These are phyloP conservation scores for Xylariaceae sp. DNA, from an alignment of 2,329 filamentous ascomycete genomes.

Conservation along the genomic window DNA sequence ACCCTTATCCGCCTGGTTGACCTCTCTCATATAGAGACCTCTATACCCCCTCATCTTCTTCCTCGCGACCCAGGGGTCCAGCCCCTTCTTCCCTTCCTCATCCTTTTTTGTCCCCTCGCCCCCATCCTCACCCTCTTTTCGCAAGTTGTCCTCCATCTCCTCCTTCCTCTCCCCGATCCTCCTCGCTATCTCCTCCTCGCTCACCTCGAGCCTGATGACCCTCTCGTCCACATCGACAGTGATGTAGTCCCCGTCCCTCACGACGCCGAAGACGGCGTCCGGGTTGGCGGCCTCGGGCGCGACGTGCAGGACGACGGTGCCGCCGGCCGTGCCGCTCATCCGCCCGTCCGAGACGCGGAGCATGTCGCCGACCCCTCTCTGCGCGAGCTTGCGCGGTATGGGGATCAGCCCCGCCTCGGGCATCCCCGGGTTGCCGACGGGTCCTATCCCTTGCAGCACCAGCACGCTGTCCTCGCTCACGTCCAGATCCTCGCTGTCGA, in stretches of 20 bases:
- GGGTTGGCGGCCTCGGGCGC: slow-evolving; percentile 76
- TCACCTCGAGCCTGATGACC: slow-evolving; percentile 54
- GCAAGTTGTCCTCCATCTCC: slow-evolving; percentile 27
- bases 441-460: slow-evolving; percentile 82
- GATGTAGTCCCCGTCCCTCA: slow-evolving; percentile 70
- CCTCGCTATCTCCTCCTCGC: slow-evolving; percentile 61
- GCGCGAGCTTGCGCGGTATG: slow-evolving; percentile 70
- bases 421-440: slow-evolving; percentile 88
- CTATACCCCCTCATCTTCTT: slow-evolving; percentile 48
- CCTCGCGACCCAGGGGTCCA: slow-evolving; percentile 34
- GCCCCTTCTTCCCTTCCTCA: slow-evolving; percentile 46
- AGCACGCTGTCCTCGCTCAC: slow-evolving; percentile 58
- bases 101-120: slow-evolving; percentile 42
- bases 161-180: slow-evolving; percentile 58
- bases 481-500: slow-evolving; percentile 54
- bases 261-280: slow-evolving; percentile 70
- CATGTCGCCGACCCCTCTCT: slow-evolving; percentile 70
- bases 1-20: slow-evolving; percentile 55
- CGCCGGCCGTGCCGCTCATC: slow-evolving; percentile 81
- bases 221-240: slow-evolving; percentile 70
- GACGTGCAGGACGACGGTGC: slow-evolving; percentile 85
- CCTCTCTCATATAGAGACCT: slow-evolving; percentile 52
- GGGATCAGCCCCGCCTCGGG: slow-evolving; percentile 67
- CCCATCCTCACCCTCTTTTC: slow-evolving; percentile 61
- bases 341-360: slow-evolving; percentile 81